Conservation (phyloP, 257 asterid species). For the Haberlea rhodopensis region DNA sequence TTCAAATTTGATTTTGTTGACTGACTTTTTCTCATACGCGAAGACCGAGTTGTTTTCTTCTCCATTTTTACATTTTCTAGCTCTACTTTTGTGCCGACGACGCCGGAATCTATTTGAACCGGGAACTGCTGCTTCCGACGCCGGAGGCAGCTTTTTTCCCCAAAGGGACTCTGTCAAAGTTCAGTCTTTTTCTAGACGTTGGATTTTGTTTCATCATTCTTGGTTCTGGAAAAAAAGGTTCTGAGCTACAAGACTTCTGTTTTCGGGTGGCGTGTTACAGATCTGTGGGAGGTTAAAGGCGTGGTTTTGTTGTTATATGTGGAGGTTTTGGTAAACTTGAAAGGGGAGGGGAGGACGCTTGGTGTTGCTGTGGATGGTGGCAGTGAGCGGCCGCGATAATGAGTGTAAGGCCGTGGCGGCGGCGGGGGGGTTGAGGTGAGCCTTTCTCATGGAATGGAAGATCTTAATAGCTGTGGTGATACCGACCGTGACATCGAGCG, state of each 20-base stretch:
- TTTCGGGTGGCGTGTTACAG: background rate
- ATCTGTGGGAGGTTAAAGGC: background rate
- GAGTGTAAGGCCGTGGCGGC: slow-evolving; percentile 70
- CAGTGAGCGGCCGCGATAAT: slow-evolving; percentile 47
- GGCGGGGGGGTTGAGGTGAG: slow-evolving; percentile 57
- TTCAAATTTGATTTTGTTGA: background rate
- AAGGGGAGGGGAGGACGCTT: slow-evolving; percentile 38
- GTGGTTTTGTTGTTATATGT: slow-evolving; percentile 28
- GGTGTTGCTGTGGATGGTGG: slow-evolving; percentile 62
- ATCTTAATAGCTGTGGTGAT: too few species aligned
- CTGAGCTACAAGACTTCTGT: background rate
- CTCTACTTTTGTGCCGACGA: background rate
- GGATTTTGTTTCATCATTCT: background rate
- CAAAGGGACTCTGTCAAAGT: background rate
- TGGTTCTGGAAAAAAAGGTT: background rate
- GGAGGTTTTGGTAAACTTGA: slow-evolving; percentile 16
- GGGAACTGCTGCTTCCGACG: background rate
- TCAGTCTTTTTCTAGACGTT: background rate
- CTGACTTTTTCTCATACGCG: background rate
- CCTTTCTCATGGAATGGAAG: slow-evolving; percentile 96
- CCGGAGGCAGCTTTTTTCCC: background rate
- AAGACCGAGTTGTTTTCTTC: too few species aligned
- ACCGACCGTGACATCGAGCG: slow-evolving; percentile 83
- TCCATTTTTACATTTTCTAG: background rate
- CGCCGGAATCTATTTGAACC: too few species aligned